phyloP scores from a whole-genome alignment of 352 stramenopile genomes.

The Globisporangium perplexum region DNA sequence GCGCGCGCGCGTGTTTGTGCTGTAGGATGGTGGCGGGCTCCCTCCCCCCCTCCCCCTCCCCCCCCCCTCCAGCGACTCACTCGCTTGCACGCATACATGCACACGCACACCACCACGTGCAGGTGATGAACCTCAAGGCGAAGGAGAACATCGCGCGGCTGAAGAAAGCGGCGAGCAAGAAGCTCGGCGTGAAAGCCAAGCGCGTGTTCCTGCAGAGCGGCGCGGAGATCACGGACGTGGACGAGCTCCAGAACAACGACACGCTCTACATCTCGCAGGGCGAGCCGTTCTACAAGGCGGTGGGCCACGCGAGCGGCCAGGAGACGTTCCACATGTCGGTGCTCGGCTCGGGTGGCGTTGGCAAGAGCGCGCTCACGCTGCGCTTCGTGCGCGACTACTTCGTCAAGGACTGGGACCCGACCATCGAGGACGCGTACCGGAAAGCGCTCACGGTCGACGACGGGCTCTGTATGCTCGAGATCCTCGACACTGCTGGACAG shows the following conservation, averaged over 20 bases:
- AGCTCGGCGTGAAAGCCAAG: slow-evolving; percentile 73
- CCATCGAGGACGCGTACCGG: slow-evolving; percentile 89
- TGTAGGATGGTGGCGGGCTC: neutral
- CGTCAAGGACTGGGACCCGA: slow-evolving; percentile 90
- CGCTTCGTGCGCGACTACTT: slow-evolving; percentile 90
- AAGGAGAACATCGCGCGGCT: slow-evolving; percentile 66
- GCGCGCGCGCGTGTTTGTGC: slow-evolving; percentile 1
- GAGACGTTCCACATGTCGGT: slow-evolving; percentile 87
- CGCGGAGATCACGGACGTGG: slow-evolving; percentile 80
- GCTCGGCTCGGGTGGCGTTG: slow-evolving; percentile 84
- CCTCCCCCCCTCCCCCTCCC: neutral
- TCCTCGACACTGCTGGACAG: slow-evolving; percentile 88
- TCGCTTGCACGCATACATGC: no score
- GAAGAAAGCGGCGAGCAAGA: slow-evolving; percentile 85
- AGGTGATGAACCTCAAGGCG: slow-evolving; percentile 80
- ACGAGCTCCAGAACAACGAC: slow-evolving; percentile 88
- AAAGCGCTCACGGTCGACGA: slow-evolving; percentile 86
- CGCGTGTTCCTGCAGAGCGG: slow-evolving; percentile 74
- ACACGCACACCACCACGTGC: no score
- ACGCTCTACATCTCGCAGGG: slow-evolving; percentile 83
- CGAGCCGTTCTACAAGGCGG: slow-evolving; percentile 79
- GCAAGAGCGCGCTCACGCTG: slow-evolving; percentile 87
- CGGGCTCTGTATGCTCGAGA: slow-evolving; percentile 84
- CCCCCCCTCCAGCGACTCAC: neutral
- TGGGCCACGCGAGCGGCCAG: slow-evolving; percentile 57